Conservation (phyloP, 2,329 filamentous ascomycete species). For the Fusarium foetens region DNA sequence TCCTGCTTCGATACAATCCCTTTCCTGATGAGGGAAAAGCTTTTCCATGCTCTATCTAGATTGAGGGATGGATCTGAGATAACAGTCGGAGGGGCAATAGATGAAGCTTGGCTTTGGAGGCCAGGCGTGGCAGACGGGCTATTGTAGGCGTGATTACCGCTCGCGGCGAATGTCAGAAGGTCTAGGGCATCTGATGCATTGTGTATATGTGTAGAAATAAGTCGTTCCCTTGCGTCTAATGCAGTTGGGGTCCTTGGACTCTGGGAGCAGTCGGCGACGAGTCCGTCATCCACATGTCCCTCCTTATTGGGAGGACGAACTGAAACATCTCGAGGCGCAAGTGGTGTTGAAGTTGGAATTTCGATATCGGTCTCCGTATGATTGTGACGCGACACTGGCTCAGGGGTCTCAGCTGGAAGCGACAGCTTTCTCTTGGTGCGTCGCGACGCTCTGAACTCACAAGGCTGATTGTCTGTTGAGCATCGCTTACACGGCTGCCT, state of each 20-base stretch:
- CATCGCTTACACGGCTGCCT: slow-evolving; percentile 10
- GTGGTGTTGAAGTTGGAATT: background rate
- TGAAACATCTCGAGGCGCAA: background rate
- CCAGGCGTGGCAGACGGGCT: background rate
- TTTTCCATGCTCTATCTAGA: slow-evolving; percentile 1
- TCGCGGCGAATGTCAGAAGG: slow-evolving; percentile 20
- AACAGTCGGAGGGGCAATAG: background rate
- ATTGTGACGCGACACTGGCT: background rate
- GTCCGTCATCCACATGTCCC: background rate
- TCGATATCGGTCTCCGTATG: rapidly evolving
- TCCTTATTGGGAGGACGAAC: background rate
- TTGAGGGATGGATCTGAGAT: background rate
- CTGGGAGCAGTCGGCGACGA: background rate
- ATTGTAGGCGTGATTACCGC: background rate
- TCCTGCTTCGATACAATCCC: slow-evolving; percentile 24
- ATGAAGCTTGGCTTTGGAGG: background rate
- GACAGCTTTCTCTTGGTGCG: background rate
- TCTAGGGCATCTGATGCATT: slow-evolving; percentile 23
- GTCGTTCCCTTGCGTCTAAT: slow-evolving; percentile 12
- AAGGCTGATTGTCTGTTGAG: background rate
- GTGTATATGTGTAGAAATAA: slow-evolving; percentile 27
- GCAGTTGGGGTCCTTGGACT: background rate
- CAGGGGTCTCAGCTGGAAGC: background rate
- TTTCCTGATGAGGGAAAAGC: slow-evolving; percentile 17
- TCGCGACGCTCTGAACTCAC: slow-evolving; percentile 9